Evolutionary conservation across 2,329 filamentous ascomycete species (phyloP), one percentile per base, ranked within the genome.

Genomic region (Blumeria hordei): DNA sequence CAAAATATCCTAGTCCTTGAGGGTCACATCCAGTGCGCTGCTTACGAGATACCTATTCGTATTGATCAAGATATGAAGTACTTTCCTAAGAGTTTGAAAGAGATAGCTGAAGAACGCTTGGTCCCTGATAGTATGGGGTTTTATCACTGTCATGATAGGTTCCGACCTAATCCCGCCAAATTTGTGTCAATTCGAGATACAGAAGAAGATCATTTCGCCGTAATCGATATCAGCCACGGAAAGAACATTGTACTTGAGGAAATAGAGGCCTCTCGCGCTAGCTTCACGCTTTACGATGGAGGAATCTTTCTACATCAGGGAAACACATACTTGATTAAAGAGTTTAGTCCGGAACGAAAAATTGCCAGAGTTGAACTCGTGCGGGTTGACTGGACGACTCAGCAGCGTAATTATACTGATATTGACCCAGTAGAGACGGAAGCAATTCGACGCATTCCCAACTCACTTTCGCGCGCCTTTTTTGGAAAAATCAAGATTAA

Each of bases 231-330:
- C 12, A 92, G 86, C 0, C 78, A 92, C 60, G 81, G 81, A 32
- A 78, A 78, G 55, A 96, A 96, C 64, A 71, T 81, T 0, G 84
- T 98, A 0, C 74, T 98, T 1, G 92, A 98, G 70, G 88, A 96
- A 68, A 75, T 98, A n/a, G 92, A 96, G 68, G 86, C 88, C 1
- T 92, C 85, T 1, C 80, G 92, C n/a, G 90, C 90, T 1, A 90
- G 87, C 60, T 96, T 94, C 68, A 94, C 88, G 1, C 77, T 98
- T 57, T 98, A 98, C 67, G 90, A 96, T 66, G 92, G 92, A 11
- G 92, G 87, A 47, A 95, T 98, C 58, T 98, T 94, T 69, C 73
- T 98, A 5, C 92, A 98, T 63, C 92, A 98, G 69, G 92, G 92
- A n/a, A 80, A 80, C 59, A 90, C 83, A 1, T 98, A 94, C 64